Evolutionary conservation across 495 filamentous ascomycete genomes (phyloP), one percentile per base, ranked within the genome.

Genomic region (Lophium mytilinum): DNA sequence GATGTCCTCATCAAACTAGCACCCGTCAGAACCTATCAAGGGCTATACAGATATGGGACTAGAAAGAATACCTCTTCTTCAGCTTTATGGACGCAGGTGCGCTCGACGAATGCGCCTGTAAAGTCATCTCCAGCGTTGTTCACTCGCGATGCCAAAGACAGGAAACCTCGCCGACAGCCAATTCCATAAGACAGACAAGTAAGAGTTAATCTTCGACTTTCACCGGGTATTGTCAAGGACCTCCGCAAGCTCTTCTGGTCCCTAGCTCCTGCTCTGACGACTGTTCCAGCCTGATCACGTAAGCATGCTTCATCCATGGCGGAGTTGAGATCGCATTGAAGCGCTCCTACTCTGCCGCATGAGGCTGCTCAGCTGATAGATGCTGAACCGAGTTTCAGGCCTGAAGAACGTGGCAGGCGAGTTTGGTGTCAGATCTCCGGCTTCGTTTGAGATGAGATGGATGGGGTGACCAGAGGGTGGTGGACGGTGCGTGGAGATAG

Each of bases 311-410:
- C 21, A 36, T 37, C 47, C 50, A 55, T 50, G 34, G 18, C 18
- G 10, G 37, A 45, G 34, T 51, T 52, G 55, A 58, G 33, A 55
- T 50, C 21, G 21, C 11, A 41, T 14, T 63, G 60, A 63, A 63
- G 60, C 50, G 19, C 37, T 54, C 34, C 7, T 15, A 52, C 17
- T 17, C 0, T 45, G 18, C 35, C 45, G 19, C 19, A 54, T 41
- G 17, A 37, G 42, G 35, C 37, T 56, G 30, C 14, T 56, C 39
- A 46, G 52, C 30, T 15, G n/a, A 35, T 30, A 30, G 24, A 30
- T 58, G 56, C 37, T 58, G 55, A 56, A 48, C 59, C 61, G 61
- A 63, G 60, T 62, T 62, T 62, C 60, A 62, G n/a, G 43, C 21
- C 18, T 47, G 10, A 47, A 19, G 43, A 47, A 47, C 21, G 18